Conservation (phyloP, 2,329 filamentous ascomycete species). For the Macrophomina pseudophaseolina region DNA sequence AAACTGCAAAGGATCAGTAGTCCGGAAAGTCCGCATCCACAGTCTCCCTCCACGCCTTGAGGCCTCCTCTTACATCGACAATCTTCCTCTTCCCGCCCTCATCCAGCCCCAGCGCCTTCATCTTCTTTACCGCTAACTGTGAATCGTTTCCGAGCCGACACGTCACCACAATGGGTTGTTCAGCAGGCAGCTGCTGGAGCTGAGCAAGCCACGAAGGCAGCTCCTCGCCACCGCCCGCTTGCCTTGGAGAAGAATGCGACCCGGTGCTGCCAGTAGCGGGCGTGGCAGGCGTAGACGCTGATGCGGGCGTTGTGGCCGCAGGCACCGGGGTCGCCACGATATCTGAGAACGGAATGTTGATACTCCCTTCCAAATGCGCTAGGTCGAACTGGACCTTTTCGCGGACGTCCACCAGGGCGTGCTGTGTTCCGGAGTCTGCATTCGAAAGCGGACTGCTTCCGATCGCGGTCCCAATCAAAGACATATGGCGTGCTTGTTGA, state of each 20-base stretch:
- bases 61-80: constrained; percentile 73
- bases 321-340: constrained; percentile 43
- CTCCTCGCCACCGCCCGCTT: not conserved
- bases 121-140: constrained; percentile 68
- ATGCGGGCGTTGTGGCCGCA: not conserved
- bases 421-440: constrained; percentile 29
- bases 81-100: constrained; percentile 60
- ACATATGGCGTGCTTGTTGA: constrained; percentile 31
- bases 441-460: not conserved
- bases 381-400: constrained; percentile 86
- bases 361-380: constrained; percentile 73
- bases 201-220: constrained; percentile 37
- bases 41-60: constrained; percentile 72
- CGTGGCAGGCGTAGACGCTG: constrained; percentile 8
- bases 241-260: constrained; percentile 4
- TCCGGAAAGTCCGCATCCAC: constrained; percentile 67
- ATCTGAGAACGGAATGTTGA: constrained; percentile 74
- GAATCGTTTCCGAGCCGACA: constrained; percentile 81
- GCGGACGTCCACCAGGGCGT: constrained; percentile 77
- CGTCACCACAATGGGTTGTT: constrained; percentile 70
- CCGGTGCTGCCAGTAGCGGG: not conserved
- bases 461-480: not conserved
- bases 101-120: constrained; percentile 65
- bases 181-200: constrained; percentile 36
- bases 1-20: constrained; percentile 47